Evolutionary conservation across 2,329 filamentous ascomycete species (phyloP), one percentile per base, ranked within the genome.

Genomic region (Bipolaris cookei): DNA sequence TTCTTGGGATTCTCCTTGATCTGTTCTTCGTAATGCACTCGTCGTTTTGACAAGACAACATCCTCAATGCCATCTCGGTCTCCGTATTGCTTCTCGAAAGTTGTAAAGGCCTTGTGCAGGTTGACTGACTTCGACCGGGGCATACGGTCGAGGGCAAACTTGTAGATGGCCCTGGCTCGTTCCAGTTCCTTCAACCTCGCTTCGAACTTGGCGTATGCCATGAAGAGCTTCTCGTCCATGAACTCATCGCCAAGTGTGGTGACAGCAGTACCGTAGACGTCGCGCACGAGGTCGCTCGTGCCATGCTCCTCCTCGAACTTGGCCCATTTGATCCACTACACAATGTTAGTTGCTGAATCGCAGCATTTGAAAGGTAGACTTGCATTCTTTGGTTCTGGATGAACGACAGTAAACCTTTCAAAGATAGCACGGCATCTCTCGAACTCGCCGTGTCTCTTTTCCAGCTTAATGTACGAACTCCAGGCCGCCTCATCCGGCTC

Each of bases 31-130:
- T 99, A 99, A 61, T 95, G 88, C 16, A 96, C 90, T 68, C 95
- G 84, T 65, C 95, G 86, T 76, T 99, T 99, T 14, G 92, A 92
- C n/a, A 98, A 76, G 28, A 99, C 91, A 7, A 98, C 93, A 74
- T 98, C 92, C 70, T 98, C 94, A 2, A 99, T 91, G 4, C 95
- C 95, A 68, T 97, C 92, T 53, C 86, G 84, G 75, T 98, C 93
- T 62, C 95, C 95, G 73, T 92, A 99, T 70, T 99, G 95, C 80
- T 99, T 99, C 78, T 99, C 95, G 67, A 99, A 99, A 0, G 91
- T 94, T 0, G 94, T 98, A 75, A 98, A 99, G 13, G 92, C 88
- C 74, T 96, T 96, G 80, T 99, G 94, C 7, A 99, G 83, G 13
- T 84, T 82, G 77, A 89, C 88, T 1, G 94, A 95, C 75, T 90